Percentiles rank a stretch among this genome's conserved stretches.
Evolutionary conservation across 331 rosid species (phyloP).

Genomic region (Erythrophleum ivorense): DNA sequence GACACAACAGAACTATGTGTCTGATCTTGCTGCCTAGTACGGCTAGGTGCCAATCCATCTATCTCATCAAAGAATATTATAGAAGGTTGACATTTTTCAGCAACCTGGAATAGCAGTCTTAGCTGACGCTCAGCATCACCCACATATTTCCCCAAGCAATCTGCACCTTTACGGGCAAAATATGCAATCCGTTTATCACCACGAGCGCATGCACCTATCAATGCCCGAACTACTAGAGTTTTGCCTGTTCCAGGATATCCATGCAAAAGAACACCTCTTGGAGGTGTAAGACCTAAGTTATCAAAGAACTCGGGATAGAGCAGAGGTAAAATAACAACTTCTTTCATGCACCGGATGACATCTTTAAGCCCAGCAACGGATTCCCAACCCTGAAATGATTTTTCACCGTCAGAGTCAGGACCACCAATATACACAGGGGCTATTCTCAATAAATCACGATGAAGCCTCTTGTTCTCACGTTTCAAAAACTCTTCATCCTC

Average conservation of each 20-base stretch:
- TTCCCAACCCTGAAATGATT: constrained; percentile 94
- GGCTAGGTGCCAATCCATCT: constrained; percentile 94
- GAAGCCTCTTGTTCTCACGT: constrained; percentile 98
- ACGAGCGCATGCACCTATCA: constrained; percentile 96
- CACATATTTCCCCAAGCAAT: constrained; percentile 97
- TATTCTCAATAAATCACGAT: constrained; percentile 93
- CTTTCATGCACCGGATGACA: constrained; percentile 96
- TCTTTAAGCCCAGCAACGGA: constrained; percentile 98
- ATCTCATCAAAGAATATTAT: constrained; percentile 98
- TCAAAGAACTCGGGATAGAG: constrained; percentile 91
- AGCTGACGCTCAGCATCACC: constrained; percentile 99
- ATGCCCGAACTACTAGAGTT: constrained; percentile 90
- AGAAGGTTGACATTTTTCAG: constrained; percentile 97
- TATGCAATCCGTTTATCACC: constrained; percentile 95
- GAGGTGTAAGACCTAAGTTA: constrained; percentile 85
- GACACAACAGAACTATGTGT: constrained; percentile 99
- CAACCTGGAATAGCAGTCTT: constrained; percentile 96
- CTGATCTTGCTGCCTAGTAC: constrained; percentile 97
- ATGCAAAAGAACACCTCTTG: constrained; percentile 96
- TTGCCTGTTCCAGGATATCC: constrained; percentile 99
- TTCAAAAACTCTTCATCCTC: constrained; percentile 99
- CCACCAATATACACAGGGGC: constrained; percentile 98
- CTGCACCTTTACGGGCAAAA: constrained; percentile 99
- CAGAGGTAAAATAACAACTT: constrained; percentile 93
- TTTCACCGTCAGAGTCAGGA: constrained; percentile 63